Evolutionary conservation across 2,329 filamentous ascomycete genomes (phyloP).

Genomic region (Rutstroemia sp.): DNA sequence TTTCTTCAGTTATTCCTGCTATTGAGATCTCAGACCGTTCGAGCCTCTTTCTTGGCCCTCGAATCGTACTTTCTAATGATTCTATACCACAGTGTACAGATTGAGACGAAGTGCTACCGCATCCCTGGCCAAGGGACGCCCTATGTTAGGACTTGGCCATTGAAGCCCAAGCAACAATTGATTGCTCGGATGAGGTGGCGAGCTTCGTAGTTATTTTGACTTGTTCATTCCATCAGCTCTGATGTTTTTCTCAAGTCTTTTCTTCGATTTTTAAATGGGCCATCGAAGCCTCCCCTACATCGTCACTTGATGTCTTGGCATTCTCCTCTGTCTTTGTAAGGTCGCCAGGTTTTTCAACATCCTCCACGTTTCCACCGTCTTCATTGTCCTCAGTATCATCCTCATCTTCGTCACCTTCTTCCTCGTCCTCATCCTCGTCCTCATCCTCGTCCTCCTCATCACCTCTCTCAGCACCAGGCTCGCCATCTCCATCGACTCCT

Average conservation of each 20-base stretch:
- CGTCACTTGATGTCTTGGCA: not conserved
- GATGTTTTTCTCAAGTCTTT: conserved; percentile 22
- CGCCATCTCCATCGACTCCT: conserved; percentile 43
- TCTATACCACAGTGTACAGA: no score
- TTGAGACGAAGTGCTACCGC: no score
- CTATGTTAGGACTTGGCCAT: not conserved
- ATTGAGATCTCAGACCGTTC: no score
- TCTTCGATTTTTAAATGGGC: conserved; percentile 23
- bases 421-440: conserved; percentile 25
- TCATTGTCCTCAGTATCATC: conserved; percentile 13
- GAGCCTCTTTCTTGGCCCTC: no score
- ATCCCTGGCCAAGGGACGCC: not conserved
- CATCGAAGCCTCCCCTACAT: conserved; percentile 14
- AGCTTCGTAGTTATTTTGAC: not conserved
- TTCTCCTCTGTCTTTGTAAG: not conserved
- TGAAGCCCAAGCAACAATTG: not conserved
- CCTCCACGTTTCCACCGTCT: not conserved
- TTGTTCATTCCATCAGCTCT: not conserved
- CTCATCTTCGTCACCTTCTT: conserved; percentile 29
- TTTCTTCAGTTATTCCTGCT: no score
- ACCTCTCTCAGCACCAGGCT: conserved; percentile 23
- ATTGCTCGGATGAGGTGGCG: not conserved
- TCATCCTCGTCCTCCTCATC: conserved; percentile 35
- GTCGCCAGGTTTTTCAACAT: not conserved
- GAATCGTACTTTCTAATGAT: no score